Evolutionary conservation across 2,329 filamentous ascomycete genomes (phyloP), one percentile per base, ranked within the genome.

Genomic region (Paracoccidioides lutzii): DNA sequence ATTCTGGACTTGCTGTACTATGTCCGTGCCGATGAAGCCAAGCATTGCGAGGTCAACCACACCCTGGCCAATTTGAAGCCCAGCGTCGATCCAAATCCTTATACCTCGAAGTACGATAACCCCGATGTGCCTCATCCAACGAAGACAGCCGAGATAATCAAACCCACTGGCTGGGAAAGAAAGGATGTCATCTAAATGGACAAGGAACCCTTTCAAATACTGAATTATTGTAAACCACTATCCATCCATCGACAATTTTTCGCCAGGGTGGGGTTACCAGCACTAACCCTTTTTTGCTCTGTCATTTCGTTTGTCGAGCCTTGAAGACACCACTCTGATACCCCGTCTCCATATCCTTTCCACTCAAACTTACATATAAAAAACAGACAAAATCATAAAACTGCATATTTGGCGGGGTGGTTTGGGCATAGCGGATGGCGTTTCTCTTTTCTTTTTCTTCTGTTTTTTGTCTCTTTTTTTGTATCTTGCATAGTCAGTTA

Each of bases 31-130:
- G 87, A 91, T 66, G 90, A 95, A 71, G 88, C 88, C 3, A 87
- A 88, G 68, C 90, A 95, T 67, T 80, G 93, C 38, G 93, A 95
- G 66, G 91, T 97, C 63, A 97, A 98, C 73, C 93, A 98, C 69
- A 97, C 93, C 0, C 73, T 98, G 44, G 83, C 87, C 53, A 97
- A 97, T 67, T 76, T 98, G 57, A 77, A 95, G 62, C 89, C 93
- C 67, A 83, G 81, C 53, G 78, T 83, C 38, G 93, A 98, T 66
- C 90, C 91, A 1, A 98, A 98, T 66, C 93, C 93, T 2, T 98
- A 93, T 66, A 85, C 88, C 48, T 87, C 84, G 69, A 79, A 83
- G 63, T 96, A 91, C 75, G 88, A 87, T 71, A 81, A 89, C 59
- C 75, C 76, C 12, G 74, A 74, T 4, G 76, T 76, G 59, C 80